Evolutionary conservation across 2,329 filamentous ascomycete species (phyloP).

Genomic region (Phyllosticta citrichinensis): DNA sequence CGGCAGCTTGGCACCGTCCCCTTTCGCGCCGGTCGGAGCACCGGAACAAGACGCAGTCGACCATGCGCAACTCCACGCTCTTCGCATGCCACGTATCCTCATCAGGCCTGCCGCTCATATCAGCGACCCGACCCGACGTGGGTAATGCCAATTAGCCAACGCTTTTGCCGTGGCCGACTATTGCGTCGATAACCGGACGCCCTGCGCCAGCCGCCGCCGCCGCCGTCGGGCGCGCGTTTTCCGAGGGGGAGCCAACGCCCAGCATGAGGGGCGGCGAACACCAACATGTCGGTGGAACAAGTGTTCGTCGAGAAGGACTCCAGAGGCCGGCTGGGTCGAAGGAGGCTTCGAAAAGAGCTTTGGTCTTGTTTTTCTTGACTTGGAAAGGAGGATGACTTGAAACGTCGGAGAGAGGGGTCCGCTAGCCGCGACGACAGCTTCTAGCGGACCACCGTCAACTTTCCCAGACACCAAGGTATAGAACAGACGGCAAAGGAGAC

Average conservation of each 20-base stretch:
- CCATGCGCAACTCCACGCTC: background rate
- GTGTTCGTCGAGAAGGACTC: background rate
- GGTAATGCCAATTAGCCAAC: background rate
- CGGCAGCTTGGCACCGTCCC: background rate
- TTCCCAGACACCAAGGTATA: background rate
- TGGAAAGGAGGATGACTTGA: background rate
- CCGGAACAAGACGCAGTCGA: background rate
- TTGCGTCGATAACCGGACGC: background rate
- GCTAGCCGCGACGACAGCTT: background rate
- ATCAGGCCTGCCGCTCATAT: background rate
- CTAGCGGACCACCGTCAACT: background rate
- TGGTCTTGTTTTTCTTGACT: background rate
- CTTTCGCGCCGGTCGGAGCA: background rate
- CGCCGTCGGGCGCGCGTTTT: background rate
- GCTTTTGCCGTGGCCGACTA: background rate
- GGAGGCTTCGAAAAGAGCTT: background rate
- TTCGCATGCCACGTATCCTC: background rate
- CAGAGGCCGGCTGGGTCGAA: background rate
- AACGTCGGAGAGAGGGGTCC: background rate
- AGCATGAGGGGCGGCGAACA: background rate
- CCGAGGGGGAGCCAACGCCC: background rate
- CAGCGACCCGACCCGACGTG: background rate
- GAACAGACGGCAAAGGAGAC: background rate
- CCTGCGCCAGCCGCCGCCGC: background rate
- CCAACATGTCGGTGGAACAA: background rate